These are phyloP conservation scores for Spinacia oleracea DNA, from an alignment of 179 eudicot species.

Conservation along the genomic window DNA sequence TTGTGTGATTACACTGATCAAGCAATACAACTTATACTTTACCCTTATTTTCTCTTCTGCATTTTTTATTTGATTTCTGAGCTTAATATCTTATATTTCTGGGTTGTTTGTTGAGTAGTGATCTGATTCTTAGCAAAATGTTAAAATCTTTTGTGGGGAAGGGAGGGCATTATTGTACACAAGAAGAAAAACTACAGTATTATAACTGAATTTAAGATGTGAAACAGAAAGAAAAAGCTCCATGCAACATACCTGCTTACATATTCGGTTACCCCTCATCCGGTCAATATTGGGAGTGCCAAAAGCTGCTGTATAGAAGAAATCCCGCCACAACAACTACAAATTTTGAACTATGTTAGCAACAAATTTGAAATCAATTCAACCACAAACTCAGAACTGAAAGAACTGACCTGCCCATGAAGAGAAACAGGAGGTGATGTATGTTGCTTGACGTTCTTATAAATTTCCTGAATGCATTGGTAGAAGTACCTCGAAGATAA, in stretches of 20 bases:
- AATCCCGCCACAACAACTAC: constrained; percentile 90
- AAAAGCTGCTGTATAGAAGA: constrained; percentile 79
- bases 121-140: background rate
- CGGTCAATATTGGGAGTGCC: constrained; percentile 79
- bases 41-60: no score
- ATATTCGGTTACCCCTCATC: constrained; percentile 75
- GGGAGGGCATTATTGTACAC: no score
- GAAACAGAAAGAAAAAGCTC: background rate
- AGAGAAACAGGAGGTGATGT: constrained; percentile 93
- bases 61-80: no score
- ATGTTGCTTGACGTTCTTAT: constrained; percentile 55
- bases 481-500: constrained; percentile 84
- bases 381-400: background rate
- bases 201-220: background rate
- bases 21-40: no score
- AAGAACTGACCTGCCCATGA: constrained; percentile 82
- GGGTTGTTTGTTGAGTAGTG: no score
- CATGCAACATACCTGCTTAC: constrained; percentile 69
- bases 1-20: no score
- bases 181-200: background rate
- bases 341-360: constrained; percentile 21
- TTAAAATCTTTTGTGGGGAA: background rate
- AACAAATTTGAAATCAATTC: background rate
- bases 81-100: no score
- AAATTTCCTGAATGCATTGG: constrained; percentile 64